phyloP scores from a whole-genome alignment of 2,329 filamentous ascomycete species.

The Fusarium burgessii region DNA sequence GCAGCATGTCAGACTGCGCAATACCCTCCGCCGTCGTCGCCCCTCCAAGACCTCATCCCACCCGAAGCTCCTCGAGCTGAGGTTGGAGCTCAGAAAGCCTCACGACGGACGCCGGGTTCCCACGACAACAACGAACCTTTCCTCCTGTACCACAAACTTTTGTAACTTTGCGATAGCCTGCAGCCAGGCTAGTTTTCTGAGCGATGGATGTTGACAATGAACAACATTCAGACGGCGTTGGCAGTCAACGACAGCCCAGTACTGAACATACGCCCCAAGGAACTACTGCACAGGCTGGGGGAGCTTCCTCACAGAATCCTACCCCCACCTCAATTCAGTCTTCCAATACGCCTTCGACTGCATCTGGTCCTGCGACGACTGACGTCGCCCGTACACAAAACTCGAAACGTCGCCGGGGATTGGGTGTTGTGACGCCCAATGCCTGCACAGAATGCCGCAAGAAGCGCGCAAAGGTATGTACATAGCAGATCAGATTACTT shows the following conservation, averaged over 20 bases:
- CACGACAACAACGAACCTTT: conserved; percentile 9
- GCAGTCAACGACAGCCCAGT: conserved; percentile 50
- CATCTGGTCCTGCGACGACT: conserved; percentile 37
- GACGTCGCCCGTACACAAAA: conserved; percentile 45
- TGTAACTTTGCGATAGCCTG: conserved; percentile 14
- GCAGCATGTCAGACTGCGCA: conserved; percentile 47
- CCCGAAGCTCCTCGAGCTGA: conserved; percentile 35
- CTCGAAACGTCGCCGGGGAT: conserved; percentile 65
- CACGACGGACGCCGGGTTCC: conserved; percentile 8
- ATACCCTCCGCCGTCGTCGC: conserved; percentile 30
- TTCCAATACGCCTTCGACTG: conserved; percentile 44
- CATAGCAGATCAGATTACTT: not conserved
- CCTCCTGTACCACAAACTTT: not conserved
- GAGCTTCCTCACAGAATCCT: conserved; percentile 47
- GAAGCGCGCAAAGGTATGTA: conserved; percentile 69
- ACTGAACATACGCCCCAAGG: conserved; percentile 52
- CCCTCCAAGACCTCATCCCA: conserved; percentile 36
- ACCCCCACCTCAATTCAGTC: conserved; percentile 48
- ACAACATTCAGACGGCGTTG: conserved; percentile 45
- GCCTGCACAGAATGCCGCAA: conserved; percentile 72
- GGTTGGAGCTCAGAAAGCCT: conserved; percentile 16
- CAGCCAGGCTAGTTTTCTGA: conserved; percentile 13
- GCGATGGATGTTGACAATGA: conserved; percentile 51
- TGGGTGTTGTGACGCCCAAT: conserved; percentile 69
- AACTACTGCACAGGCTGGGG: conserved; percentile 30